Base-by-base conservation (phyloP, 768 basidiomycete species). In the Rhodocollybia butyracea region DNA sequence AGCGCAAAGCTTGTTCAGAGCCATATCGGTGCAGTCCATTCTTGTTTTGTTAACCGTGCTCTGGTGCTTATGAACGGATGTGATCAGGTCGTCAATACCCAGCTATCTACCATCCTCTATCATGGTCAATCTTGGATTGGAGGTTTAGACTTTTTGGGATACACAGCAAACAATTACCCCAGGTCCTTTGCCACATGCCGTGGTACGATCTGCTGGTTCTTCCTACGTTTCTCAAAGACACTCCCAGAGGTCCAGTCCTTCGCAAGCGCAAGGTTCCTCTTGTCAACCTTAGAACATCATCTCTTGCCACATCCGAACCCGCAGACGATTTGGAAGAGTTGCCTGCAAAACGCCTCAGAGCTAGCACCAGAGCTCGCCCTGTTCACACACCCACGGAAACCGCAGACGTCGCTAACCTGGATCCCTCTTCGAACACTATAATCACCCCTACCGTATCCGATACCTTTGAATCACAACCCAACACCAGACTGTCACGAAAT, bases 1-100 rank as follows among this genome's bases (percentile, higher is more conserved):
- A 84, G 82, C 17, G 82, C 82, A 15, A 66, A 67, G n/a, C 64
- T 77, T 54, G 80, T 88, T 30, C 76, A 82, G 63, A 75, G 73
- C 42, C 71, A 85, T 53, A 68, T 80, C 48, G 68, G 85, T 86
- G 64, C 63, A 84, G 79, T 19, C 48, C 51, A 10, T 24, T 42
- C 24, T 27, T 36, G 43, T 43, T 2, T 47, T 2, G 36, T n/a
- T n/a, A 45, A 19, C 12, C 46, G 17, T 54, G 53, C 53, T 15
- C 40, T 61, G 10, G 22, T 24, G 10, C 48, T 24, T 24, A 31
- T 21, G 19, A 26, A n/a, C n/a, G n/a, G n/a, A n/a, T n/a, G n/a
- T 40, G 13, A 13, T 27, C 26, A 53, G 51, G 24, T 3, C 30
- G 51, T 41, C 51, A 29, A 53, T 29, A 31, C 22, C 38, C 51